Evolutionary conservation across 306 rosid species (phyloP), one percentile per base, ranked within the genome.

Genomic region (Sindora glabra): DNA sequence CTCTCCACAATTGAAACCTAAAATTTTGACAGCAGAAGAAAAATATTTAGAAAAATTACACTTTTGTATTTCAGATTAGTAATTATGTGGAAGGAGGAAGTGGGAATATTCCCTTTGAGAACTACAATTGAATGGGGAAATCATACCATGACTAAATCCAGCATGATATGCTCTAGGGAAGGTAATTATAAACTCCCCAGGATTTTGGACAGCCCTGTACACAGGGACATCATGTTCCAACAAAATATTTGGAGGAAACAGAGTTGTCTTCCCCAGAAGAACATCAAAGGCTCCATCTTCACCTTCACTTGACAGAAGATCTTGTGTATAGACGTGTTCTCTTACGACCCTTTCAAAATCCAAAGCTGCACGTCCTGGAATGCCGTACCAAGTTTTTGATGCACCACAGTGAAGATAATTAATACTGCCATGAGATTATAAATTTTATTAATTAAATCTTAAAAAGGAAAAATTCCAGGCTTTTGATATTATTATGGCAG

Each of bases 1-100:
- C 71, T 94, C 99, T 22, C 99, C 99, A 60, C 97, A 89, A 69
- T 94, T 94, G 71, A 94, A 94, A 67, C 99, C 99, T 94, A 66
- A 9, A 77, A n/a, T n/a, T n/a, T n/a, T n/a, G n/a, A n/a, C n/a
- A 10, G 1, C 22, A 39, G n/a, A n/a, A 39, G 1, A 39, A 13
- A 24, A 0, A 15, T 23, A 71, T 14, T n/a, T n/a, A n/a, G n/a
- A n/a, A n/a, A n/a, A n/a, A n/a, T n/a, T n/a, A n/a, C n/a, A n/a
- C 11, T 65, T 24, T 14, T 10, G 38, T 38, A 57, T 62, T 56
- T 34, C 29, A 9, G 23, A 53, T 22, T 15, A 18, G 22, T 60
- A 47, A 45, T 61, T 26, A 51, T 50, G 30, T 12, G 45, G 54
- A 57, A 50, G 46, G 48, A 42, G 19, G 44, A 17, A 49, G 49